Evolutionary conservation across 768 basidiomycete species (phyloP).

Genomic region (Hortiboletus campestris): DNA sequence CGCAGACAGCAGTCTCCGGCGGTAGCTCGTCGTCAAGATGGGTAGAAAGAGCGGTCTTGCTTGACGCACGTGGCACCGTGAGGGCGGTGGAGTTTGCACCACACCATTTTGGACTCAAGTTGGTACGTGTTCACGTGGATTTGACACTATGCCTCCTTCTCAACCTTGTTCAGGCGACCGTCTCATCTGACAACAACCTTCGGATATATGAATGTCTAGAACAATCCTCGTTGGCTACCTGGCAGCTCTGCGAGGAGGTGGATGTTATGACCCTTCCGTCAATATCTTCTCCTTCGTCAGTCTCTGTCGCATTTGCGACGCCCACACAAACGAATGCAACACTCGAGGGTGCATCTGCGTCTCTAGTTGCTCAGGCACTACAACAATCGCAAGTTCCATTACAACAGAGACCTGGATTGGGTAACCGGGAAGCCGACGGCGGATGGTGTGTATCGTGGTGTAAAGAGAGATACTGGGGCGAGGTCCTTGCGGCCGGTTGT

Average conservation of each 20-base stretch:
- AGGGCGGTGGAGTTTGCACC: constrained; percentile 86
- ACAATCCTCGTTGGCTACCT: constrained; percentile 63
- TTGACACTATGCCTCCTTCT: background rate
- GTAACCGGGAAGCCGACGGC: constrained; percentile 80
- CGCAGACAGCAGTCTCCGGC: constrained; percentile 8
- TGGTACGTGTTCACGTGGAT: constrained; percentile 49
- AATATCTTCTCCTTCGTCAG: constrained; percentile 39
- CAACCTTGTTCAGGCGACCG: constrained; percentile 59
- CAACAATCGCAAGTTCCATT: constrained; percentile 46
- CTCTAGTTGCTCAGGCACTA: constrained; percentile 62
- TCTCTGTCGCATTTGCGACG: constrained; percentile 63
- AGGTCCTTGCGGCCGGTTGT: constrained; percentile 74
- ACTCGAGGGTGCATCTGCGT: constrained; percentile 54
- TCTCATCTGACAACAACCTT: constrained; percentile 84
- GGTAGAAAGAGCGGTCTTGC: constrained; percentile 70
- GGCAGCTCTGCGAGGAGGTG: constrained; percentile 76
- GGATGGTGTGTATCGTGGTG: constrained; percentile 97
- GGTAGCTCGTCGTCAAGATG: constrained; percentile 49
- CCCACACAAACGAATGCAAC: constrained; percentile 63
- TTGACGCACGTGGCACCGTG: constrained; percentile 85
- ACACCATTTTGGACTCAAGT: constrained; percentile 81
- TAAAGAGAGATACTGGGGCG: constrained; percentile 94
- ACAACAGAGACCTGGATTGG: constrained; percentile 43
- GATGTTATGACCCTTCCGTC: constrained; percentile 61
- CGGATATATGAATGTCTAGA: constrained; percentile 91